Base-by-base conservation (phyloP, 192 early-diverging fungal genomes). In the Linnemannia schmuckeri region DNA sequence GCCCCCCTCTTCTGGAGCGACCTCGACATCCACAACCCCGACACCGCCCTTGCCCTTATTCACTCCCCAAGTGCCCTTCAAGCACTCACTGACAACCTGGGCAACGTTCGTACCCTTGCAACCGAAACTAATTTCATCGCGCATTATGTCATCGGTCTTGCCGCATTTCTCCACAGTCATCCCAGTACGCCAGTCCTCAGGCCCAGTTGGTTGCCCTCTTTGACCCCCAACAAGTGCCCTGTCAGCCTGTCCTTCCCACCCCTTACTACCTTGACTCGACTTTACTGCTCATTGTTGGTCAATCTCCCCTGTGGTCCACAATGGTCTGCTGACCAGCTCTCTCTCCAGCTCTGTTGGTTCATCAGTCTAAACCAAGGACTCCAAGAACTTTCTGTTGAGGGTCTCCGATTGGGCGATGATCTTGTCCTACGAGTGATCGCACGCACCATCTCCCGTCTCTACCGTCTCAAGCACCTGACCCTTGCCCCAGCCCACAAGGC, bases 291-390 rank as follows among this genome's bases (percentile, higher is more conserved):
- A 0, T 33, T 66, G 2, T 66, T 30, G 0, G 30, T 33, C 30
- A 66, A 66, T 13, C 61, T 33, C 61, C 61, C 61, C 10, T 66
- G 61, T 10, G 61, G 61, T 33, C 27, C 61, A 15, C 24, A 24
- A 13, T 66, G 61, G 61, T 66, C 61, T 66, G 61, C 27, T 66
- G 61, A 66, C 12, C 61, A 66, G 30, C 61, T 66, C 61, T 66
- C 61, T 3, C 61, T 66, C 61, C 61, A 66, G 30, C 61, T 66
- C 61, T 66, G 61, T 15, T 66, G 27, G n/a, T 33, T 66, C 30
- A 12, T 66, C 12, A 66, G 61, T 15, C 61, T 66, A 1, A 66
- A 66, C 30, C 10, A 10, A 30, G 61, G 61, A 12, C 61, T 66
- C 10, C 61, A 66, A 66, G 61, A 66, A 13, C 27, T 66, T 15